Percentiles rank a stretch among this genome's conserved stretches.
Conservation (phyloP, 2,329 filamentous ascomycete species). For the Pseudocercospora pini-densiflorae region DNA sequence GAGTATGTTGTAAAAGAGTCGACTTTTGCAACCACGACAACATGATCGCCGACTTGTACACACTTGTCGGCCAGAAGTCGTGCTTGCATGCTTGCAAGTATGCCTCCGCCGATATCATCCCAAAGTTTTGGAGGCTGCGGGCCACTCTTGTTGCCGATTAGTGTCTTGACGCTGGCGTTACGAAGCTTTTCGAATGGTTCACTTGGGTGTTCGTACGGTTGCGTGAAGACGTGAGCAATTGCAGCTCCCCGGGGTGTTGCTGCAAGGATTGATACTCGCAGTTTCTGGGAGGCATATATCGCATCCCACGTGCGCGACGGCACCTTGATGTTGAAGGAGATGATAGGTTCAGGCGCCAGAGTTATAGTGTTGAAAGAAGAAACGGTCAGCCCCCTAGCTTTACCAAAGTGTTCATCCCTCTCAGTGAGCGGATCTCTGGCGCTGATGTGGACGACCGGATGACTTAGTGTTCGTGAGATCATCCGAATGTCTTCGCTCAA, state of each 20-base stretch:
- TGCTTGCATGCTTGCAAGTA: slow-evolving; percentile 42
- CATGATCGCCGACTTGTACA: slow-evolving; percentile 51
- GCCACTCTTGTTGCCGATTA: no score
- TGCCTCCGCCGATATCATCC: slow-evolving; percentile 16
- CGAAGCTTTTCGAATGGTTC: slow-evolving; percentile 28
- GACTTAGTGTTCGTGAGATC: slow-evolving; percentile 55
- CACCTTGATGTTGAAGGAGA: slow-evolving; percentile 65
- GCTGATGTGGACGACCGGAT: slow-evolving; percentile 63
- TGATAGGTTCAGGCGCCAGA: slow-evolving; percentile 58
- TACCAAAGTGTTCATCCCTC: slow-evolving; percentile 11
- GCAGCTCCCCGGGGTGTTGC: slow-evolving; percentile 37
- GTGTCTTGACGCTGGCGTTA: background rate
- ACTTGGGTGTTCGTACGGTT: slow-evolving; percentile 28
- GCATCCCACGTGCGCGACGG: slow-evolving; percentile 62
- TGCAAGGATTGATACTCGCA: slow-evolving; percentile 58
- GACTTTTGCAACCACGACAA: slow-evolving; percentile 53
- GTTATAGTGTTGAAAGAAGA: slow-evolving; percentile 66
- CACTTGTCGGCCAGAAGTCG: slow-evolving; percentile 42
- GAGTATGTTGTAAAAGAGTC: background rate
- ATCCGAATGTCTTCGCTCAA: slow-evolving; percentile 12
- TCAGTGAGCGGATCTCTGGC: slow-evolving; percentile 29
- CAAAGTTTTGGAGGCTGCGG: background rate
- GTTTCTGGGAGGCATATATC: slow-evolving; percentile 47
- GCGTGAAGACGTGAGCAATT: slow-evolving; percentile 41
- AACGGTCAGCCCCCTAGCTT: slow-evolving; percentile 60